Conservation (phyloP, 1,284 basidiomycete genomes). For the Afroboletus lepidellus region DNA sequence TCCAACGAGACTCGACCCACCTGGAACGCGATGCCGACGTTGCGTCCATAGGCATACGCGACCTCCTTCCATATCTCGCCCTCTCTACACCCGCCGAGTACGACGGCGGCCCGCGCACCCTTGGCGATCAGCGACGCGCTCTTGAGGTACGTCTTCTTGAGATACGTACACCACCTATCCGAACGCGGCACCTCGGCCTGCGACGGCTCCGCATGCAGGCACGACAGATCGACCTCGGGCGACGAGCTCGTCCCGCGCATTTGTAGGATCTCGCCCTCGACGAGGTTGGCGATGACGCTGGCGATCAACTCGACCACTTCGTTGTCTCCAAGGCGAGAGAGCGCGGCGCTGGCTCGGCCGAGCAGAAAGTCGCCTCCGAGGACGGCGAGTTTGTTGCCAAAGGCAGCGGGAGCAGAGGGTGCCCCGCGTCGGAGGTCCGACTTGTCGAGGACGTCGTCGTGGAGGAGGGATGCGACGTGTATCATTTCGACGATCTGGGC, state of each 20-base stretch:
- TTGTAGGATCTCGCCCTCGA: conserved; percentile 95
- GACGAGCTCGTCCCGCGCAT: conserved; percentile 37
- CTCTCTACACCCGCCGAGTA: conserved; percentile 84
- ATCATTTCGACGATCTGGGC: conserved; percentile 99
- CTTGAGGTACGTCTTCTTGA: conserved; percentile 95
- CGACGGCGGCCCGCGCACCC: conserved; percentile 83
- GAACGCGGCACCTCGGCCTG: conserved; percentile 13
- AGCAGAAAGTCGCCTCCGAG: conserved; percentile 96
- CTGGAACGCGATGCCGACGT: conserved; percentile 93
- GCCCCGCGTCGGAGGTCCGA: conserved; percentile 80
- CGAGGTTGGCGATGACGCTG: conserved; percentile 91
- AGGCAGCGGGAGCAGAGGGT: conserved; percentile 82
- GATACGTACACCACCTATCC: conserved; percentile 83
- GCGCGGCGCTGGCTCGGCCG: conserved; percentile 85
- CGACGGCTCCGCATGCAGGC: conserved; percentile 20
- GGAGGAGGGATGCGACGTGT: conserved; percentile 92
- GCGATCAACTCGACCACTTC: conserved; percentile 95
- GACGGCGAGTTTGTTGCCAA: conserved; percentile 95
- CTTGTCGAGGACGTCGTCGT: conserved; percentile 93
- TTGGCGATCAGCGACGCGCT: conserved; percentile 97
- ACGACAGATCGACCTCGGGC: conserved; percentile 20
- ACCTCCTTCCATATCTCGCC: conserved; percentile 88
- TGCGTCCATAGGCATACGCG: conserved; percentile 90
- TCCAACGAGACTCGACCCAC: conserved; percentile 44
- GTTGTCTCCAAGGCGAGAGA: conserved; percentile 81